These are phyloP conservation scores for Silene latifolia DNA, from an alignment of 148 eudicot species.

Conservation along the genomic window DNA sequence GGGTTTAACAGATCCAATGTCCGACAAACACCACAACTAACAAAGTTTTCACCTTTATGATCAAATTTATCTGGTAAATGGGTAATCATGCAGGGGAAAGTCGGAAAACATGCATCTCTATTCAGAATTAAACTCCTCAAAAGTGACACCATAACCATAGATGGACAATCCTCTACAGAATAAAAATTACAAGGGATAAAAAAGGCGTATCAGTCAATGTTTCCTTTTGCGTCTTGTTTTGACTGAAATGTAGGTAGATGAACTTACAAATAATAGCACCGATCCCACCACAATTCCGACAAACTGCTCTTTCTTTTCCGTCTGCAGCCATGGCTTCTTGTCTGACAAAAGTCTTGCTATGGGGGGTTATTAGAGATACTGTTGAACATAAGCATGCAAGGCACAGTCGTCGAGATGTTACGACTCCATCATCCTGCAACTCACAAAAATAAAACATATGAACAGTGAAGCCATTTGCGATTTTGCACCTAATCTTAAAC, in stretches of 20 bases:
- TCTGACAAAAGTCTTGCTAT: conserved; percentile 29
- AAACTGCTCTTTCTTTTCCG: conserved; percentile 51
- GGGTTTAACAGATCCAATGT: no score
- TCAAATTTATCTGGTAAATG: no score
- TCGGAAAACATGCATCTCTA: background rate
- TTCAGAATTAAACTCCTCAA: background rate
- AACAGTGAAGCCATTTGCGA: background rate
- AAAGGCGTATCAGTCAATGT: background rate
- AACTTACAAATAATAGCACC: conserved; percentile 92
- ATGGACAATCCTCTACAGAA: background rate
- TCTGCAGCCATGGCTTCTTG: conserved; percentile 55
- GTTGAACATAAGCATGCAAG: conserved; percentile 72
- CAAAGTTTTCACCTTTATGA: no score
- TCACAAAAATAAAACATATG: background rate
- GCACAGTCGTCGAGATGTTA: conserved; percentile 61
- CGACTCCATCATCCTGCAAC: conserved; percentile 44
- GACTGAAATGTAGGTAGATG: background rate
- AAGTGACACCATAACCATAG: background rate
- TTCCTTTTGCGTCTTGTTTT: background rate
- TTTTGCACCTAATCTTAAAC: no score
- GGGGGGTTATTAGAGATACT: conserved; percentile 39
- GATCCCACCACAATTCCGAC: conserved; percentile 87
- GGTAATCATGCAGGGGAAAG: background rate
- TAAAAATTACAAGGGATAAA: background rate
- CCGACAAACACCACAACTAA: no score